Conservation (phyloP, 1,139 yeast species). For the Debaryomycetaceae sp. region DNA sequence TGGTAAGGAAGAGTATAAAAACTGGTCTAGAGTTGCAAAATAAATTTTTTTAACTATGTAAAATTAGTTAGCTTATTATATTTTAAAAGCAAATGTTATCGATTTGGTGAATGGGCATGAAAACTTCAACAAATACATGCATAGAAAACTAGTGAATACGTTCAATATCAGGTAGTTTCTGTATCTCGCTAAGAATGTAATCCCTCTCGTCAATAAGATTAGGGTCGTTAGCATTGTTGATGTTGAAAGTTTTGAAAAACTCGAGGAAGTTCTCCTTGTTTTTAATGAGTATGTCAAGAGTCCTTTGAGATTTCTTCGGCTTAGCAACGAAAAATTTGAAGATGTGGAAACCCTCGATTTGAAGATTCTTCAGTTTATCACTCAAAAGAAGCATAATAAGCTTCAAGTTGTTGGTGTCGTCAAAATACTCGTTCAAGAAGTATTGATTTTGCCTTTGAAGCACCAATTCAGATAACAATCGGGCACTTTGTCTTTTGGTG, state of each 20-base stretch:
- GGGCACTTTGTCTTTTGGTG: constrained; percentile 85
- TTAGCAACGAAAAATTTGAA: constrained; percentile 93
- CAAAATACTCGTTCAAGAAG: constrained; percentile 75
- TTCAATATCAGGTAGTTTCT: constrained; percentile 54
- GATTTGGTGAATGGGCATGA: neutral
- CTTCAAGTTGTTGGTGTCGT: constrained; percentile 77
- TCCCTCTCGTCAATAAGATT: constrained; percentile 76
- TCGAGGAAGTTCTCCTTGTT: constrained; percentile 73
- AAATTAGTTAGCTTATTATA: neutral
- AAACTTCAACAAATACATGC: constrained; percentile 1
- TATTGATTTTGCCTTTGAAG: constrained; percentile 67
- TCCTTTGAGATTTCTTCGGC: constrained; percentile 80
- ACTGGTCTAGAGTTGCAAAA: constrained; percentile 54
- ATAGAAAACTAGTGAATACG: constrained; percentile 11
- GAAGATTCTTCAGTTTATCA: constrained; percentile 86
- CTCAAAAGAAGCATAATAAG: constrained; percentile 81
- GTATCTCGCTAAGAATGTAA: constrained; percentile 73
- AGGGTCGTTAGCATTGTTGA: constrained; percentile 62
- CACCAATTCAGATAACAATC: constrained; percentile 73
- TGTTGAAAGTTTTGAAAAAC: constrained; percentile 66
- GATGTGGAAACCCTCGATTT: constrained; percentile 86
- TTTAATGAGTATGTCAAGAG: constrained; percentile 76
- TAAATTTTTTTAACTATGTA: constrained; percentile 1
- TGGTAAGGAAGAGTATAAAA: constrained; percentile 68
- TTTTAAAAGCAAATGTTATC: neutral